Evolutionary conservation across 345 rosid species (phyloP), one percentile per base, ranked within the genome.

Genomic region (Moringa oleifera): DNA sequence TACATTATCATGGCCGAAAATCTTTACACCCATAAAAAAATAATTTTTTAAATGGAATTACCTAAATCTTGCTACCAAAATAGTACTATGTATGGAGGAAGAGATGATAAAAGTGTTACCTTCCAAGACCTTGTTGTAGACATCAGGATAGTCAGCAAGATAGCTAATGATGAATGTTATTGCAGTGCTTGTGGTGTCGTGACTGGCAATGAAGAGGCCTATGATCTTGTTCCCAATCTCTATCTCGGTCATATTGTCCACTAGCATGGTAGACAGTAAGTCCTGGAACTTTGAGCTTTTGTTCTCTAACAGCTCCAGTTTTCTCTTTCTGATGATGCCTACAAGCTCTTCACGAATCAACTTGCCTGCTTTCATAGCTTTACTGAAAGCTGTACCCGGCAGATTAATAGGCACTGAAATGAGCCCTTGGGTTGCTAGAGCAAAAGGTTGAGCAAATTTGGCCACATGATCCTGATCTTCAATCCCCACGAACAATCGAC

Each of bases 351-450:
- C 36, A 0, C 69, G 51, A 18, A 77, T 72, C 45, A 7, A 6
- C 13, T 50, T 66, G 17, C 71, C 71, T 0, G 65, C 77, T 51
- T 62, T 66, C 55, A 73, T 59, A 0, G 80, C 75, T 0, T 54
- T 18, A 18, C 31, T 59, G 28, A 69, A 77, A 2, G 77, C 33
- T 13, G 64, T 73, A 0, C 80, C 75, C 0, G 75, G 77, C 51
- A 77, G 59, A 67, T 77, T 59, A 21, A 77, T 62, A 0, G 70
- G 77, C 46, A 72, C 75, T 1, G 80, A 77, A 1, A 66, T 50
- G 61, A 73, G 55, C 16, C 77, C 77, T 0, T 73, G 51, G 0
- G 70, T 68, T 15, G 61, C 73, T n/a, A 55, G 57, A 4, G 63
- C 53, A 23, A 64, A 73, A 25, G 77, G 77, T 24, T 20, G 53